Base-by-base conservation (phyloP, 805 yeast species). In the Metschnikowia cerradonensis region DNA sequence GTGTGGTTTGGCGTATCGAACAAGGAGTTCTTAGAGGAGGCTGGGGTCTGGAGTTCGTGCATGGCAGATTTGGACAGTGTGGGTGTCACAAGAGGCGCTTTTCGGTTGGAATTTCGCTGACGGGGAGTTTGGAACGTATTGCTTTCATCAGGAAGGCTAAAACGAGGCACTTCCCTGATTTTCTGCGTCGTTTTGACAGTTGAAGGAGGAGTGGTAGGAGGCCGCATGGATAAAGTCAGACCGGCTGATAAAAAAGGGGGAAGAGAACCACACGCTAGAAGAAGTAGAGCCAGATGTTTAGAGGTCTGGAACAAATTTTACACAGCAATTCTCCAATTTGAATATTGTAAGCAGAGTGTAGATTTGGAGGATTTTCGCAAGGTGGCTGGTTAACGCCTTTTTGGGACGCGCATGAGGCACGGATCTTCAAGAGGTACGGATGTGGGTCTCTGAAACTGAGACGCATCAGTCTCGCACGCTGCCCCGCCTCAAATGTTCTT, bases 11-110 rank as follows among this genome's bases (percentile, higher is more conserved):
- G 50, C 11, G 55, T 30, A n/a, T 30, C 19, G 23, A 35, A 45
- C 23, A 47, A 22, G 23, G 48, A 30, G 15, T 22, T 44, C 8
- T 41, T 34, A 17, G 47, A 14, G 19, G 52, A 51, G 15, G 55
- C 55, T 1, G 59, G 59, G 2, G 59, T 55, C 10, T 42, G 49
- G 40, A 55, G 55, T 32, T 48, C 52, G 32, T 23, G 38, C 31
- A 20, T 10, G 7, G 45, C 45, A 2, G 19, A 4, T 11, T 42
- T 42, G 23, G 45, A 13, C 10, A 31, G 2, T 19, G 33, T 32
- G 31, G 45, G 45, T 10, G 45, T 42, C 45, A 32, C 10, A 8
- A 42, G 11, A 13, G 38, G 31, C 30, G 31, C 31, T 17, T 42
- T 42, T 42, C 19, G 31, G 38, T 32, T n/a, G 45, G 23, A 14